phyloP scores from a whole-genome alignment of 805 yeast genomes.

The Kregervanrija fluxuum region DNA sequence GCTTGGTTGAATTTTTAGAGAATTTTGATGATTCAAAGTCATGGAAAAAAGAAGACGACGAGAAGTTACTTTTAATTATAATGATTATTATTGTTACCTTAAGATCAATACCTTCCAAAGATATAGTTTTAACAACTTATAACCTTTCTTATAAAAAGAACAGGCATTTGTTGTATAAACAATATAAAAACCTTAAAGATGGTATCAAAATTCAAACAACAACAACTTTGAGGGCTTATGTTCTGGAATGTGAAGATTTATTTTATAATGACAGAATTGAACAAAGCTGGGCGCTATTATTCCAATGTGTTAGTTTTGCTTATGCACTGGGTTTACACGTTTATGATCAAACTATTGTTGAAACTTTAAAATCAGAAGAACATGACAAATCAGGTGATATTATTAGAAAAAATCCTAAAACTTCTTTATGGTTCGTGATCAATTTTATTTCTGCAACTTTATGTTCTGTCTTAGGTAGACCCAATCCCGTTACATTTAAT shows the following conservation, averaged over 20 bases:
- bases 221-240: constrained; percentile 41
- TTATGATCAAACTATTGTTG: constrained; percentile 26
- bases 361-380: constrained; percentile 24
- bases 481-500: constrained; percentile 43
- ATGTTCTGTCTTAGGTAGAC: constrained; percentile 46
- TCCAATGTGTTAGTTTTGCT: constrained; percentile 41
- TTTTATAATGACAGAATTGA: constrained; percentile 43
- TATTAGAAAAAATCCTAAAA: constrained; percentile 29
- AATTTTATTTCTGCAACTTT: constrained; percentile 40
- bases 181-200: constrained; percentile 37
- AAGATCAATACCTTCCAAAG: constrained; percentile 25
- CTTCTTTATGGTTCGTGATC: constrained; percentile 44
- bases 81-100: constrained; percentile 38
- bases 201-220: constrained; percentile 41
- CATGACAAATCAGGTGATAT: constrained; percentile 24
- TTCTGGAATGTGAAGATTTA: constrained; percentile 44
- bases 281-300: constrained; percentile 45
- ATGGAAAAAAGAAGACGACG: constrained; percentile 43
- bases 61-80: constrained; percentile 31
- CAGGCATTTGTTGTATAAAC: constrained; percentile 29
- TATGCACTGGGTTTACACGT: constrained; percentile 48
- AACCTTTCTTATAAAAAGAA: constrained; percentile 17
- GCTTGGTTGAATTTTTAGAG: constrained; percentile 31
- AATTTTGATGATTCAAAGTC: constrained; percentile 27
- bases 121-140: constrained; percentile 18